Evolutionary conservation across 2,329 filamentous ascomycete genomes (phyloP).

Genomic region (Penicillium decumbens): DNA sequence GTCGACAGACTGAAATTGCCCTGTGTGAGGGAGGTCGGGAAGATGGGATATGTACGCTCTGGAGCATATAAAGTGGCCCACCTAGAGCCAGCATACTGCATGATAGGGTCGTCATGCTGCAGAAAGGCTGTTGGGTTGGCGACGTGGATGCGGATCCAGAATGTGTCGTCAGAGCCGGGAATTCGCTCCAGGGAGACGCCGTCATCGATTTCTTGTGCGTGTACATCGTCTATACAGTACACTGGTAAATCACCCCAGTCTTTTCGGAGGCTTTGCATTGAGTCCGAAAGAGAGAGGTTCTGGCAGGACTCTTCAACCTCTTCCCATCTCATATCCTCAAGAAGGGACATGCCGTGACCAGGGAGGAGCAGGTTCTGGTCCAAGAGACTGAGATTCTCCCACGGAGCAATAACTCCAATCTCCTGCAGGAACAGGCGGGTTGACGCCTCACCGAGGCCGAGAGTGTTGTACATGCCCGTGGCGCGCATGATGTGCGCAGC

Average conservation of each 20-base stretch:
- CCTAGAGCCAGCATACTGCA: constrained; percentile 53
- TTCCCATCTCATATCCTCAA: constrained; percentile 29
- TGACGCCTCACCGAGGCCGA: constrained; percentile 36
- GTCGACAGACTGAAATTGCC: constrained; percentile 51
- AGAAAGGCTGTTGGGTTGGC: constrained; percentile 63
- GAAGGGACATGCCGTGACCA: constrained; percentile 33
- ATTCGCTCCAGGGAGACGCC: constrained; percentile 56
- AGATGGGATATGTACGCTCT: constrained; percentile 54
- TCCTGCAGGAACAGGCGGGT: constrained; percentile 56
- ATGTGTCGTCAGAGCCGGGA: constrained; percentile 41
- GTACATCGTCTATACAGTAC: constrained; percentile 55
- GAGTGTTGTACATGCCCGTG: constrained; percentile 51
- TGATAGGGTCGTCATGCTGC: constrained; percentile 47
- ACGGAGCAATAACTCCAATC: constrained; percentile 56
- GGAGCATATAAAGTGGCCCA: constrained; percentile 52
- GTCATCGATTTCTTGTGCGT: constrained; percentile 59
- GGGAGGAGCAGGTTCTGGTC: constrained; percentile 53
- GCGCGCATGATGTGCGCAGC: constrained; percentile 54
- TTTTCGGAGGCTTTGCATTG: constrained; percentile 53
- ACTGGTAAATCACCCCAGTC: constrained; percentile 56
- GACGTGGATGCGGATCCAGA: constrained; percentile 60
- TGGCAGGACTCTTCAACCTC: constrained; percentile 29
- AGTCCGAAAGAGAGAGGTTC: constrained; percentile 44
- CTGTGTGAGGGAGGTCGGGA: constrained; percentile 49
- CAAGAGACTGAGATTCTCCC: constrained; percentile 52